Conservation (phyloP, 176 grass and related monocot genomes). For the Dactylis glomerata region DNA sequence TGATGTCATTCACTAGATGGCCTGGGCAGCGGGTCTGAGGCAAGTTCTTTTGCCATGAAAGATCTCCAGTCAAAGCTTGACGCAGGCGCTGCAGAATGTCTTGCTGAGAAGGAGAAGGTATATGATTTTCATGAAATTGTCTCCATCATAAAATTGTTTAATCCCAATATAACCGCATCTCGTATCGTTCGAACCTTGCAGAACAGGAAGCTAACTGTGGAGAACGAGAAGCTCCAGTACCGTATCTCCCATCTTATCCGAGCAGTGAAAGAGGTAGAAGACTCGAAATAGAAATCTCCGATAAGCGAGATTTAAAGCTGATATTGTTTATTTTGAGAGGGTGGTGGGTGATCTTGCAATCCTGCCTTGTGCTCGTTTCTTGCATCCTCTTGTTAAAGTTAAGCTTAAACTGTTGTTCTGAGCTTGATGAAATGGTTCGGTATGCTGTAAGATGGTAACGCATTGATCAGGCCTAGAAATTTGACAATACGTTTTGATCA, state of each 20-base stretch:
- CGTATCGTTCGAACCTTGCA: slow-evolving; percentile 35
- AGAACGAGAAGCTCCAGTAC: slow-evolving; percentile 79
- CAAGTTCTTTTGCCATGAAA: slow-evolving; percentile 43
- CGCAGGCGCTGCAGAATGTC: slow-evolving; percentile 25
- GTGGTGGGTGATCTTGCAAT: not conserved
- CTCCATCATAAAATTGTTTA: not conserved
- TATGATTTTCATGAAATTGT: not conserved
- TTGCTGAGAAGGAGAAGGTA: slow-evolving; percentile 66
- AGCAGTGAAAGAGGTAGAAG: slow-evolving; percentile 53
- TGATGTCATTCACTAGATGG: slow-evolving; percentile 39
- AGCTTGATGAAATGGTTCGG: not conserved
- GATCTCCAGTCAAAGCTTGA: slow-evolving; percentile 64
- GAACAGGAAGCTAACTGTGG: slow-evolving; percentile 57
- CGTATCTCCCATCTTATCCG: slow-evolving; percentile 67
- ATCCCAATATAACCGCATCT: not conserved
- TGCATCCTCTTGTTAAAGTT: not conserved
- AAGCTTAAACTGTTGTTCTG: not conserved
- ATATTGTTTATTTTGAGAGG: not conserved
- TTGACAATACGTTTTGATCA: not conserved
- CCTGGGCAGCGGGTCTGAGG: slow-evolving; percentile 21
- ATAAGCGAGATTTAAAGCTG: not conserved
- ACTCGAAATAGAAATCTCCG: slow-evolving; percentile 39
- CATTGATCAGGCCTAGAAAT: not conserved
- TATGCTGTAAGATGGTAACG: not conserved
- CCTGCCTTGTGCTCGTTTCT: not conserved